A percentile compares a stretch with the other conserved stretches of the same genome.
These are phyloP conservation scores for Botryotinia calthae DNA, from an alignment of 2,329 filamentous ascomycete species.

Conservation along the genomic window DNA sequence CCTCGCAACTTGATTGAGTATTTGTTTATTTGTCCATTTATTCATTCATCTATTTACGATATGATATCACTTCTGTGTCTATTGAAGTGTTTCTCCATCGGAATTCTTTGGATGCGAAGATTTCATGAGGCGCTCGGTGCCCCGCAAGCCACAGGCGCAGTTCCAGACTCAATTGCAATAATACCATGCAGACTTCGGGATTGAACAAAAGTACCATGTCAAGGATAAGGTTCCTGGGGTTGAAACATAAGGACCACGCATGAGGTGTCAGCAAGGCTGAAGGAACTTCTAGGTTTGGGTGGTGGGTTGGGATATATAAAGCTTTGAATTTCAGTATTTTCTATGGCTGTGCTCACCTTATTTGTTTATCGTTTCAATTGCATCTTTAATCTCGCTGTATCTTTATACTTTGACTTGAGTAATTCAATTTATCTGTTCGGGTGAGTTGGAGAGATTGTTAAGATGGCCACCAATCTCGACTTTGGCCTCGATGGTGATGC, in stretches of 20 bases:
- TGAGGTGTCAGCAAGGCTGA: neutral
- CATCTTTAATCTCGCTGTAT: neutral
- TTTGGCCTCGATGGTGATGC: accelerated
- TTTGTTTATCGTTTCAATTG: neutral
- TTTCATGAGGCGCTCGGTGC: neutral
- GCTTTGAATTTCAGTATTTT: too few species aligned
- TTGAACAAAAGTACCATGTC: neutral
- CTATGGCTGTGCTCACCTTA: too few species aligned
- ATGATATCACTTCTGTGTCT: too few species aligned
- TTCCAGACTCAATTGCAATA: neutral
- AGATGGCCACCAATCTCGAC: neutral
- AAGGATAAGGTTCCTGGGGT: neutral
- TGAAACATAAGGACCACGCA: neutral
- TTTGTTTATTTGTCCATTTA: too few species aligned
- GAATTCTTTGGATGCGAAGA: neutral
- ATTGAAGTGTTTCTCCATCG: too few species aligned
- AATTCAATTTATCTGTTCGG: too few species aligned
- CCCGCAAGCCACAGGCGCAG: neutral
- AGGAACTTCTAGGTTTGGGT: neutral
- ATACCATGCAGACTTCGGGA: neutral
- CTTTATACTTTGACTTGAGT: neutral
- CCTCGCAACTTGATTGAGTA: too few species aligned
- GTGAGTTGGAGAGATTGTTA: neutral
- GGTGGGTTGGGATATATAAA: neutral
- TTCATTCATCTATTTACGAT: too few species aligned